Evolutionary conservation across 2,329 filamentous ascomycete species (phyloP).

Genomic region (Chaetomiaceae sp.): DNA sequence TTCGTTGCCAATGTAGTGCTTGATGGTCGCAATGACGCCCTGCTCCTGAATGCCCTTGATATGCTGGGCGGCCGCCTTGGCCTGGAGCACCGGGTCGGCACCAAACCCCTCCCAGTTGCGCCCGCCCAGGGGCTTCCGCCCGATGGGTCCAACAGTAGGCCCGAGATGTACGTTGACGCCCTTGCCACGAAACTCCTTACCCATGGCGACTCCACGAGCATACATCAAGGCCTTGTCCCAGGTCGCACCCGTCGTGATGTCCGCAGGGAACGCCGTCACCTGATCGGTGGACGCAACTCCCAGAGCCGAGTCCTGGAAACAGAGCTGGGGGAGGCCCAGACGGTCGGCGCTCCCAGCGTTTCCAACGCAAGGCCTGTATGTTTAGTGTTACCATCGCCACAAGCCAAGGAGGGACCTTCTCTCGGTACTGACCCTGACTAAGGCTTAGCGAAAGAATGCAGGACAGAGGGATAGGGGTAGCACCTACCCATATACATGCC

Average conservation of each 20-base stretch:
- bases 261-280: slow-evolving; percentile 71
- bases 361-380: slow-evolving; percentile 59
- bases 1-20: slow-evolving; percentile 71
- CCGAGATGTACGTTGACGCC: slow-evolving; percentile 68
- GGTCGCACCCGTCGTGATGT: slow-evolving; percentile 71
- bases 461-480: too few species aligned
- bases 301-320: slow-evolving; percentile 65
- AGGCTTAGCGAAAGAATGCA: slow-evolving; percentile 9
- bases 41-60: slow-evolving; percentile 76
- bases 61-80: slow-evolving; percentile 65
- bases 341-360: slow-evolving; percentile 68
- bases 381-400: slow-evolving; percentile 10
- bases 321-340: slow-evolving; percentile 67
- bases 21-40: slow-evolving; percentile 77
- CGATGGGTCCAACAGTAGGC: slow-evolving; percentile 65
- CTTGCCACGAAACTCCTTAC: slow-evolving; percentile 67
- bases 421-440: slow-evolving; percentile 19
- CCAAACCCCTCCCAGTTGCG: slow-evolving; percentile 75
- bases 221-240: slow-evolving; percentile 71
- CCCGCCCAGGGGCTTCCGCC: slow-evolving; percentile 66
- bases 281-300: slow-evolving; percentile 71
- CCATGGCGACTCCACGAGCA: slow-evolving; percentile 61
- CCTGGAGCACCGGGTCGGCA: slow-evolving; percentile 65
- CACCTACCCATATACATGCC: slow-evolving; percentile 63
- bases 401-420: too few species aligned